Conservation (phyloP, 805 yeast genomes). For the Geotrichum ghanense region DNA sequence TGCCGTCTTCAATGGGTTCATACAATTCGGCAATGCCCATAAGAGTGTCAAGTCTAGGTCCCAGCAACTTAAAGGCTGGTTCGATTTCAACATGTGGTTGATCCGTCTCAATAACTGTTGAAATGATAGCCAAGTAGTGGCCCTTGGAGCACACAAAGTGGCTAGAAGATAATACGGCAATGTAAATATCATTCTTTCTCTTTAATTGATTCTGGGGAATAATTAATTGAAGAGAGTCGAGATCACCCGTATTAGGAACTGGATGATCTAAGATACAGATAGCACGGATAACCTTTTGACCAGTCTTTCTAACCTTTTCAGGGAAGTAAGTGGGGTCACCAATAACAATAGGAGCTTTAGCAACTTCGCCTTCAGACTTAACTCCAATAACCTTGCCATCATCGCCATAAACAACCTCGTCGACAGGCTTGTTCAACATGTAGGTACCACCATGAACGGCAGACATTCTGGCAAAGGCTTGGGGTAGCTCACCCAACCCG, state of each 20-base stretch:
- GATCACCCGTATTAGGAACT: constrained; percentile 65
- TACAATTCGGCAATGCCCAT: constrained; percentile 90
- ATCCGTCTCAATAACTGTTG: constrained; percentile 89
- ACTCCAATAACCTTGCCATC: constrained; percentile 75
- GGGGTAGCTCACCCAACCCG: constrained; percentile 97
- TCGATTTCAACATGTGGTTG: constrained; percentile 86
- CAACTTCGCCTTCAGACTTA: constrained; percentile 80
- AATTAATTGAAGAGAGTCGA: constrained; percentile 86
- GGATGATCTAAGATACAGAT: constrained; percentile 88
- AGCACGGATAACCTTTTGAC: constrained; percentile 67
- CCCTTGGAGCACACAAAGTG: constrained; percentile 89
- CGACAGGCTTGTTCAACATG: constrained; percentile 94
- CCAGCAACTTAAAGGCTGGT: constrained; percentile 86
- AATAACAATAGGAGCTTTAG: constrained; percentile 85
- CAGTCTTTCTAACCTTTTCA: constrained; percentile 59
- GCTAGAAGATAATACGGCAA: constrained; percentile 78
- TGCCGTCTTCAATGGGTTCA: constrained; percentile 80
- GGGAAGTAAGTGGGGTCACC: constrained; percentile 99
- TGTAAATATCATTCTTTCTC: constrained; percentile 87
- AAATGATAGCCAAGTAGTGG: constrained; percentile 82
- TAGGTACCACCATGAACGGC: constrained; percentile 98
- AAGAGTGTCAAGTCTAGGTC: constrained; percentile 65
- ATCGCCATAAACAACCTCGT: constrained; percentile 67
- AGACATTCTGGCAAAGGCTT: constrained; percentile 92
- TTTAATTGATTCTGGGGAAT: constrained; percentile 94